These are phyloP conservation scores for Tardiomyces blankii DNA, from an alignment of 1,139 yeast genomes.

Conservation along the genomic window DNA sequence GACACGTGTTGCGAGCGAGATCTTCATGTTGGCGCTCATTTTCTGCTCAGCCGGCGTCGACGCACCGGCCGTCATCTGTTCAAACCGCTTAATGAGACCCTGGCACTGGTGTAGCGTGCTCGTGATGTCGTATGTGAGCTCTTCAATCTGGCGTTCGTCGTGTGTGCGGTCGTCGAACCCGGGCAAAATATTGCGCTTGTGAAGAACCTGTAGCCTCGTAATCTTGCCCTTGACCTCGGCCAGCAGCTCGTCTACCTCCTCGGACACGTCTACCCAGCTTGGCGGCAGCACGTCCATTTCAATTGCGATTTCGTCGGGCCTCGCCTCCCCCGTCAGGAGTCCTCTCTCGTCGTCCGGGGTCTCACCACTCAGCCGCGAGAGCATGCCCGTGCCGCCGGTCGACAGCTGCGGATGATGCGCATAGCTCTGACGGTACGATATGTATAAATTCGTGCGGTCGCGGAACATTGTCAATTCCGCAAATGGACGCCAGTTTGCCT, in stretches of 20 bases:
- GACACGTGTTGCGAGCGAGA: constrained; percentile 72
- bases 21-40: constrained; percentile 71
- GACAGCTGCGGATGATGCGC: constrained; percentile 26
- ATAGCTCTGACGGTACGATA: constrained; percentile 33
- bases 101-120: constrained; percentile 66
- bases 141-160: constrained; percentile 67
- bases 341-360: constrained; percentile 57
- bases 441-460: constrained; percentile 33
- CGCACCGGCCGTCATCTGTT: constrained; percentile 32
- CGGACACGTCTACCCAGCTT: constrained; percentile 60
- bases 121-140: constrained; percentile 64
- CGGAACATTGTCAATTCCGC: constrained; percentile 24
- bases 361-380: constrained; percentile 18
- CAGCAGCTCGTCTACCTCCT: constrained; percentile 57
- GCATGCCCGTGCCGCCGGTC: constrained; percentile 5
- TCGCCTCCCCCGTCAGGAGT: constrained; percentile 34
- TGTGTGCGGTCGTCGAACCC: constrained; percentile 69
- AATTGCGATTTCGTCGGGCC: constrained; percentile 21
- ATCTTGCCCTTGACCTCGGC: constrained; percentile 38
- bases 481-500: too few species aligned
- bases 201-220: constrained; percentile 50
- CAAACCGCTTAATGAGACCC: constrained; percentile 58
- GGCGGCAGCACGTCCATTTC: constrained; percentile 54
- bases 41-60: constrained; percentile 38
- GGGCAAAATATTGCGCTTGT: constrained; percentile 75